Base-by-base conservation (phyloP, 1,284 basidiomycete species). In the Ustilago loliicola region DNA sequence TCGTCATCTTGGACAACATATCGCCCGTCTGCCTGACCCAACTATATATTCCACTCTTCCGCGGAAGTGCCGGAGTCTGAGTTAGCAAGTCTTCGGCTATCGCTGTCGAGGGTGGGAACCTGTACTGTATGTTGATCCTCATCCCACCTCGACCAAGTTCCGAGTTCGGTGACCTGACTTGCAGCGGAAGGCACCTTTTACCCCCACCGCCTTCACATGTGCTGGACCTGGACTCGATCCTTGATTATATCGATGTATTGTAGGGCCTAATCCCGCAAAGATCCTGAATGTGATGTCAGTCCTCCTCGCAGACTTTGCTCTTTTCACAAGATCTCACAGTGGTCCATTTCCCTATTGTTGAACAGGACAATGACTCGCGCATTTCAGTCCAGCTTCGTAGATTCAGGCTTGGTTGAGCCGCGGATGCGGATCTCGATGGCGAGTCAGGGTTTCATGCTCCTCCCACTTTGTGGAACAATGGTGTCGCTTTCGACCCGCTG, bases 31-130 rank as follows among this genome's bases (percentile, higher is more conserved):
- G 3, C 7, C 36, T 38, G 9, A 38, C 36, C 7, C 36, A 38
- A 38, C 8, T 15, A 38, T 7, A 23, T 30, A 30, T 30, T 51
- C 7, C 10, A 7, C 27, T 19, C 25, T 51, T 51, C 50, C 50
- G 50, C 50, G 50, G 50, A 51, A 51, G 50, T 30, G 50, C 21
- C 45, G n/a, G n/a, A 47, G 45, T 47, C 19, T 10, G 36, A 38
- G 36, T 15, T 3, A 47, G n/a, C 23, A n/a, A 13, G 13, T 11
- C n/a, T 9, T 47, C 23, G 19, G 45, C 45, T 47, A 23, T 47
- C 45, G 23, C 15, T 51, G 15, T 51, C 15, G 23, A 11, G 25
- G 50, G 25, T 51, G 50, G 15, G 15, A 47, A 47, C 42, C 42
- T 47, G 42, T 21, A 47, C 25, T 23, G 11, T n/a, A 11, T 50